Evolutionary conservation across 73 alveolate genomes (phyloP).

Genomic region (Effrenium voratum): DNA sequence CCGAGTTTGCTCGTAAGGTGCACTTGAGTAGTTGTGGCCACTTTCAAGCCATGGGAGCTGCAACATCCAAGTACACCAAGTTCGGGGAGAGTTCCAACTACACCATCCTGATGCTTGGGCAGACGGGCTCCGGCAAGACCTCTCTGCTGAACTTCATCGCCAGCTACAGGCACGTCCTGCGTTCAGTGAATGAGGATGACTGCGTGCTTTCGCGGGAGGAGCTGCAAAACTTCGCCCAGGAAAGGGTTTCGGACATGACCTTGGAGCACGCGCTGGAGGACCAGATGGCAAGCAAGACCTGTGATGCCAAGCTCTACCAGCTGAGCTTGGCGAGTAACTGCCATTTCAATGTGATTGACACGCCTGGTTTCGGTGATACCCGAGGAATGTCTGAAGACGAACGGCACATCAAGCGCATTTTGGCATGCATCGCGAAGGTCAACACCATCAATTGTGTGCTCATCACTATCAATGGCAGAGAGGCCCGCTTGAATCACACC

Average conservation of each 20-base stretch:
- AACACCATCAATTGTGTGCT: constrained; percentile 49
- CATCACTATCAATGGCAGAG: constrained; percentile 38
- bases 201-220: not conserved
- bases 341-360: constrained; percentile 40
- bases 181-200: not conserved
- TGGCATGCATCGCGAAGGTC: constrained; percentile 44
- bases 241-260: not conserved
- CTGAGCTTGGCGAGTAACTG: constrained; percentile 13
- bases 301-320: constrained; percentile 66
- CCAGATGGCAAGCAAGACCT: constrained; percentile 80
- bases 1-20: too few species aligned
- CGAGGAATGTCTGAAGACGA: constrained; percentile 23
- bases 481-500: constrained; percentile 52
- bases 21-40: too few species aligned
- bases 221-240: not conserved
- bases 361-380: constrained; percentile 77
- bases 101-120: constrained; percentile 49
- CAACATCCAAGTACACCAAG: not conserved
- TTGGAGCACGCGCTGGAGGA: constrained; percentile 45
- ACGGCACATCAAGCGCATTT: constrained; percentile 45
- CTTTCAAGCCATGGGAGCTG: not conserved
- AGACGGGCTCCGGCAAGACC: constrained; percentile 71
- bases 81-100: not conserved
- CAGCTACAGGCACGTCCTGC: not conserved
- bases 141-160: constrained; percentile 69